Base-by-base conservation (phyloP, 495 filamentous ascomycete species). In the Aspergillus leporis region DNA sequence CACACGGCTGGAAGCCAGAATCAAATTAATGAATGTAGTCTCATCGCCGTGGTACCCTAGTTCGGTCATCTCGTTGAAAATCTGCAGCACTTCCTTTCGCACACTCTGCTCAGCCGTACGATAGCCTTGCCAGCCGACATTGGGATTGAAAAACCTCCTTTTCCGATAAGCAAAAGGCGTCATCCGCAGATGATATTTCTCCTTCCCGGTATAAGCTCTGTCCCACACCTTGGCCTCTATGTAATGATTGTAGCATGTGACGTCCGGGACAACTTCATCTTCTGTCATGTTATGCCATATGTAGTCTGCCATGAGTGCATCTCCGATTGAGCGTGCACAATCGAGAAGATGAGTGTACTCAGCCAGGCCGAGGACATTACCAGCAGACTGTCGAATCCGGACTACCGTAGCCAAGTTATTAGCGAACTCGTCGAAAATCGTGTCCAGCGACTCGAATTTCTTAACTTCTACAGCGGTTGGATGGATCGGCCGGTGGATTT, bases 311-410 rank as follows among this genome's bases (percentile, higher is more conserved):
- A 79, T 64, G 0, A 60, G 38, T 0, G 51, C 64, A 66, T 85
- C 70, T 7, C 78, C 80, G 28, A 80, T 75, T 5, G 78, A 76
- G 10, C 74, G 66, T 14, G 83, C 81, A 65, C 80, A 82, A 51
- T 79, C 74, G 22, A 89, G 73, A 14, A 88, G 71, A 53, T 84
- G 79, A 1, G 71, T 80, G 63, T 83, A 87, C 56, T 87, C 85
- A 0, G 66, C 67, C 22, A 81, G 65, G 18, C 67, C 67, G 13
- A 83, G 58, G 10, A 32, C 21, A 25, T 66, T 41, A 0, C 71
- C 74, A 0, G 56, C 62, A 1, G 49, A 51, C 5, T 60, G 61
- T 50, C 83, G 69, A 18, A 73, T 71, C n/a, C 55, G 50, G 0
- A 77, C 55, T 14, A 86, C 72, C 0, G 53, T 58, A 19, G 64